Base-by-base conservation (phyloP, 371 early-diverging fungal genomes). In the Mucor irregularis region DNA sequence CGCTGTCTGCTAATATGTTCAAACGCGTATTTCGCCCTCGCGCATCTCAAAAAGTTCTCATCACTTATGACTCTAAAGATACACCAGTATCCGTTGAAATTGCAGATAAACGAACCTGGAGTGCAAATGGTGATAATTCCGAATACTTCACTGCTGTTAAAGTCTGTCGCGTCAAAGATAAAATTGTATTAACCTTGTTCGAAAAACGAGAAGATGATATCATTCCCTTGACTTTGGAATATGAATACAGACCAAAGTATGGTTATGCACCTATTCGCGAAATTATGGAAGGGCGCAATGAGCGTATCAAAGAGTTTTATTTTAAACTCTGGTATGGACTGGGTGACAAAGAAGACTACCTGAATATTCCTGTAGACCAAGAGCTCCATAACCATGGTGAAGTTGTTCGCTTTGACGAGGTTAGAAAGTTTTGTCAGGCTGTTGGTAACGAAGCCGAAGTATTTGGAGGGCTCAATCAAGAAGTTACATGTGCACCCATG, bases 241-340 rank as follows among this genome's bases (percentile, higher is more conserved):
- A 90, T 78, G 76, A 73, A 49, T 96, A 95, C 78, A 78, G 81
- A 46, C 91, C 95, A 38, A 81, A 83, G 57, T 83, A 84, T 62
- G 89, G 92, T 8, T 89, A 85, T 64, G 89, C 92, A 58, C 88
- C 90, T 24, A 89, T 97, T 56, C 95, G 95, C 56, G 96, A 97
- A 71, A 81, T 91, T 8, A 93, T 95, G 92, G 91, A 92, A 53
- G 91, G 91, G 16, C 91, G 95, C 54, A 94, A 93, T 65, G 90
- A 91, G 53, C 87, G 96, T 54, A 93, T 97, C 78, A 94, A 93
- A 73, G 80, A 85, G 45, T 97, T 97, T 74, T 97, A 97, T 75
- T 87, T 84, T 55, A 82, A 85, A 60, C 83, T 96, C 37, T 96
- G 97, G 96, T 85, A 89, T 58, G 85, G 88, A 51, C 62, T 76